Percentiles rank a stretch among this genome's conserved stretches.
phyloP scores from a whole-genome alignment of 169 alveolate genomes.

The Cardiosporidium cionae region DNA sequence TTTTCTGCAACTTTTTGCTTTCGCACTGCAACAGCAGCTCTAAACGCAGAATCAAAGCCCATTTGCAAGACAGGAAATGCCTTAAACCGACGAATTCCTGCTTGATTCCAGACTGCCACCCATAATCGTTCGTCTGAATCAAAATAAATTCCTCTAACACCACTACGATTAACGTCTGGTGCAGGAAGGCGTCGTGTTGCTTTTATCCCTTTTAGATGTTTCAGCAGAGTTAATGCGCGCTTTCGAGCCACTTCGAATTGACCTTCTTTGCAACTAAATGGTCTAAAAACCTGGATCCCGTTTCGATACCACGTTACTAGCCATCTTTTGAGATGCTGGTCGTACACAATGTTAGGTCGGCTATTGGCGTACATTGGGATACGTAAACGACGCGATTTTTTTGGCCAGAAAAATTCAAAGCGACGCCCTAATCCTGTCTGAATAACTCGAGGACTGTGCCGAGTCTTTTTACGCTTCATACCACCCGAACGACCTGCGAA shows the following conservation, averaged over 20 bases:
- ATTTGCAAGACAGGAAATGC: conserved; percentile 18
- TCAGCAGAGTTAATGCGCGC: conserved; percentile 12
- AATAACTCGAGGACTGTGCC: conserved; percentile 5
- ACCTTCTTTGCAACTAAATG: conserved; percentile 7
- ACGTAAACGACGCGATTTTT: conserved; percentile 13
- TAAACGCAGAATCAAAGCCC: conserved; percentile 31
- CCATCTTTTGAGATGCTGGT: conserved; percentile 12
- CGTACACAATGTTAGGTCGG: conserved; percentile 16
- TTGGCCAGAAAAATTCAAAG: conserved; percentile 28
- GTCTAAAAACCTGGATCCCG: conserved; percentile 22
- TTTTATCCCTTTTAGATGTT: conserved; percentile 3
- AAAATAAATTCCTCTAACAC: conserved; percentile 28
- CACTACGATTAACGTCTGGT: conserved; percentile 24
- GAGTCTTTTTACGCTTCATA: conserved; percentile 18
- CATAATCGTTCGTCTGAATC: conserved; percentile 30
- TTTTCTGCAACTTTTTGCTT: conserved; percentile 10
- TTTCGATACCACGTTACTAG: conserved; percentile 17
- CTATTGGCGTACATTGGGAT: conserved; percentile 21
- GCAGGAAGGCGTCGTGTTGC: neutral
- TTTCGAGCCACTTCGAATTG: conserved; percentile 23
- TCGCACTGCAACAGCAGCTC: conserved; percentile 29
- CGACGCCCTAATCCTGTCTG: conserved; percentile 34
- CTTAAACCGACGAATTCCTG: conserved; percentile 21
- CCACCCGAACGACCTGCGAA: conserved; percentile 37
- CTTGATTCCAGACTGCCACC: conserved; percentile 33